Percentiles rank a stretch among this genome's conserved stretches.
phyloP scores from a whole-genome alignment of 805 yeast species.

The Candida sanyiensis region DNA sequence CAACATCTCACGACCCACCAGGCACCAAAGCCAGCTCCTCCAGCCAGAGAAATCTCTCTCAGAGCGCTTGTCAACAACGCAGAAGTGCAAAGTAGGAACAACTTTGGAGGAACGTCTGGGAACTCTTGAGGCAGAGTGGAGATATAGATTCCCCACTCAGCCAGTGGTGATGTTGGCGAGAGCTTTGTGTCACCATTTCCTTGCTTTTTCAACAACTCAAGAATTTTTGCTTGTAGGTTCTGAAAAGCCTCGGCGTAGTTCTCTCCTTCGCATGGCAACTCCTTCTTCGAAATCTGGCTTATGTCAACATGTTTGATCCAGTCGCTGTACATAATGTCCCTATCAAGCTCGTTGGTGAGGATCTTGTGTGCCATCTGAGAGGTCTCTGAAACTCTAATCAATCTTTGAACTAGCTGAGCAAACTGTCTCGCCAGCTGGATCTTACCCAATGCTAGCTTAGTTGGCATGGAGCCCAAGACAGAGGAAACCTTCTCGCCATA shows the following conservation, averaged over 20 bases:
- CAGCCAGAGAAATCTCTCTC: conserved; percentile 54
- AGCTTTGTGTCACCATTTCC: conserved; percentile 7
- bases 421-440: conserved; percentile 49
- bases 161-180: conserved; percentile 10
- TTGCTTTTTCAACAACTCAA: conserved; percentile 25
- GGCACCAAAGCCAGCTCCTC: conserved; percentile 56
- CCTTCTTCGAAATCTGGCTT: conserved; percentile 39
- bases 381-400: conserved; percentile 49
- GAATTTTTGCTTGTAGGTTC: conserved; percentile 33
- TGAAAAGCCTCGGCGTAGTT: conserved; percentile 30
- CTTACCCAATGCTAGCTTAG: conserved; percentile 45
- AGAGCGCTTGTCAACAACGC: conserved; percentile 52
- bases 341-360: conserved; percentile 37
- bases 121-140: conserved; percentile 42
- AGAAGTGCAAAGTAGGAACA: conserved; percentile 48
- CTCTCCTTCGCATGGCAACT: conserved; percentile 42
- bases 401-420: conserved; percentile 44
- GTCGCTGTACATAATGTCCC: conserved; percentile 47
- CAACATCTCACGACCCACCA: conserved; percentile 79
- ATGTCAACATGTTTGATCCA: conserved; percentile 49
- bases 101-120: conserved; percentile 45
- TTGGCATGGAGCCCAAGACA: conserved; percentile 43
- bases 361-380: conserved; percentile 45
- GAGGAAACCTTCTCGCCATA: conserved; percentile 40
- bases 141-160: conserved; percentile 31